Base-by-base conservation (phyloP, 805 yeast species). In the Nakazawaea pomicola region DNA sequence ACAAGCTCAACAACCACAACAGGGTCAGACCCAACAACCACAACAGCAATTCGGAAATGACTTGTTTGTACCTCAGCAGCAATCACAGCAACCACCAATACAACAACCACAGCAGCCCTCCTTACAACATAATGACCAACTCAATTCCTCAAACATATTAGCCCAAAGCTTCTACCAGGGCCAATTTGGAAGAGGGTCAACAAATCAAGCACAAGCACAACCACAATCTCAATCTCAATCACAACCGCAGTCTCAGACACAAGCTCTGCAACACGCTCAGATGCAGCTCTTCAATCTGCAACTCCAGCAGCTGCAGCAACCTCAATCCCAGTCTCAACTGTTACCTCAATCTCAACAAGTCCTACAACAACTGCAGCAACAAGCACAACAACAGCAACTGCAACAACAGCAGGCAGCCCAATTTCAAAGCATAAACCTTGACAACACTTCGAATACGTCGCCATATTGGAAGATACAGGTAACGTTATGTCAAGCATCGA, bases 391-490 rank as follows among this genome's bases (percentile, higher is more conserved):
- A 15, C 41, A 33, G 16, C 45, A 35, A 14, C 52, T 43, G 40
- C 56, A 51, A 24, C 56, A 48, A 38, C 56, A 52, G 36, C 51
- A 49, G 17, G 46, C 47, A 29, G 57, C 54, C 9, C 55, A 50
- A 27, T 49, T 50, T 21, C 57, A 55, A 30, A 47, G 56, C 12
- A 59, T 56, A 21, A 45, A 35, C 48, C 60, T 61, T 45, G 80
- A 68, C 47, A 56, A 54, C 36, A 28, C 54, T 20, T 51, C 54
- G 42, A 55, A 57, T 46, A 59, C 47, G 33, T 64, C 80, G 3
- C 51, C 68, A 7, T 72, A 73, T 52, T 87, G 95, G 95, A 83
- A 80, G 58, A 90, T 84, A 56, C 95, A 87, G 62, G 63, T 68
- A 35, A 88, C 80, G 56, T 68, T 88, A 44, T 81, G 78, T 21